A percentile compares a stretch with the other conserved stretches of the same genome.
Evolutionary conservation across 768 basidiomycete species (phyloP).

Genomic region (Hericium coralloides): DNA sequence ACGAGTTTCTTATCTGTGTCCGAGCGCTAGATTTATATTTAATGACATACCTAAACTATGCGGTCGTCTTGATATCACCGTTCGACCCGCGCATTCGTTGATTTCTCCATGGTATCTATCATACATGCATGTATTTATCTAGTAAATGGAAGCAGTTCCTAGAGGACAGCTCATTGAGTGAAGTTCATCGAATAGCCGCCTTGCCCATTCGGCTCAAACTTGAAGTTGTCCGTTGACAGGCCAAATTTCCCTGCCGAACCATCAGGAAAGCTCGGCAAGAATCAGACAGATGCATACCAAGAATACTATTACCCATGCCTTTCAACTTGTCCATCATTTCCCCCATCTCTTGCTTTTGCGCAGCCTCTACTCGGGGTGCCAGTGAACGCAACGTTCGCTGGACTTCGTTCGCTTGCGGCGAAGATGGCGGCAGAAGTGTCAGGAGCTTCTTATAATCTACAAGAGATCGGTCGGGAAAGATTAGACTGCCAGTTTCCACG

Average conservation of each 20-base stretch:
- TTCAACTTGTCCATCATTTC: conserved; percentile 95
- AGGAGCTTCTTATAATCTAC: conserved; percentile 76
- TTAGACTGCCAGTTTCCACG: not conserved
- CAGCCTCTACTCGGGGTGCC: conserved; percentile 60
- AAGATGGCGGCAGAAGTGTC: conserved; percentile 47
- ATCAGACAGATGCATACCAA: conserved; percentile 41
- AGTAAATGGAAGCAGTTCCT: not conserved
- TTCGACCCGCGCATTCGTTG: too few species aligned
- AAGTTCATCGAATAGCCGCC: conserved; percentile 97
- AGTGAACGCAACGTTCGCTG: conserved; percentile 42
- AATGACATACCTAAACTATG: too few species aligned
- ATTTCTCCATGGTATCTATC: too few species aligned
- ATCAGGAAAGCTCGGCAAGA: not conserved
- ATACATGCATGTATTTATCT: too few species aligned
- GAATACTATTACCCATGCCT: conserved; percentile 79
- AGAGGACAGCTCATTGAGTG: conserved; percentile 30
- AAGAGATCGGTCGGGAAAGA: not conserved
- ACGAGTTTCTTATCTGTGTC: too few species aligned
- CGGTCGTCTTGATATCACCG: too few species aligned
- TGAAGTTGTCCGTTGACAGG: conserved; percentile 92
- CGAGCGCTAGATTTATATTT: too few species aligned
- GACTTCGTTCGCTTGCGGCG: conserved; percentile 40
- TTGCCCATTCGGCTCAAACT: conserved; percentile 87
- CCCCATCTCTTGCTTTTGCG: conserved; percentile 77
- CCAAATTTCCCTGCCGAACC: conserved; percentile 73